These are phyloP conservation scores for Fusarium marasasianum DNA, from an alignment of 2,329 filamentous ascomycete species.

Conservation along the genomic window DNA sequence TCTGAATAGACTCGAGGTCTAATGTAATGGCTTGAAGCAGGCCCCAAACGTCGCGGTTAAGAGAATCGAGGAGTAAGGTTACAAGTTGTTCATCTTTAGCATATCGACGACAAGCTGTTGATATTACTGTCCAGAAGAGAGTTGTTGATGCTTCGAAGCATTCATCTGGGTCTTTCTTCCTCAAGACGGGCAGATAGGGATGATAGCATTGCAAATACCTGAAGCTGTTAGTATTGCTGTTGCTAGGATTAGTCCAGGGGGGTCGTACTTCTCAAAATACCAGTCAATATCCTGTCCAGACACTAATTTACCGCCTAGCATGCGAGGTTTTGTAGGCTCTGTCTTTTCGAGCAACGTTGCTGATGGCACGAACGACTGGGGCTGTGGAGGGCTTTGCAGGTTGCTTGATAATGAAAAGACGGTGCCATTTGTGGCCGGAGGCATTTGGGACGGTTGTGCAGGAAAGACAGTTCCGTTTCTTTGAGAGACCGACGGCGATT, in stretches of 20 bases:
- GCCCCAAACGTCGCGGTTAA: constrained; percentile 57
- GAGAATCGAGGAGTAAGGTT: constrained; percentile 56
- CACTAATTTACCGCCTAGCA: constrained; percentile 58
- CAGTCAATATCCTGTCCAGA: constrained; percentile 63
- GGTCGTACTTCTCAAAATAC: constrained; percentile 62
- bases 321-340: constrained; percentile 51
- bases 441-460: constrained; percentile 21
- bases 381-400: constrained; percentile 2
- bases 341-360: constrained; percentile 29
- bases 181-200: constrained; percentile 61
- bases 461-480: constrained; percentile 38
- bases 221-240: neutral
- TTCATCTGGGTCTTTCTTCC: constrained; percentile 59
- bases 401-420: constrained; percentile 12
- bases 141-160: constrained; percentile 59
- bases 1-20: constrained; percentile 60
- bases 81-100: constrained; percentile 54
- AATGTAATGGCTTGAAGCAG: constrained; percentile 55
- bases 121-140: constrained; percentile 66
- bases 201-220: constrained; percentile 64
- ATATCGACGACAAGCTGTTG: constrained; percentile 60
- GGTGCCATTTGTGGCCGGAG: constrained; percentile 4
- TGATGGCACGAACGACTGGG: constrained; percentile 4
- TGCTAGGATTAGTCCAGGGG: neutral
- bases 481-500: constrained; percentile 43